Evolutionary conservation across 768 basidiomycete genomes (phyloP).

Genomic region (Boletellus sp.): DNA sequence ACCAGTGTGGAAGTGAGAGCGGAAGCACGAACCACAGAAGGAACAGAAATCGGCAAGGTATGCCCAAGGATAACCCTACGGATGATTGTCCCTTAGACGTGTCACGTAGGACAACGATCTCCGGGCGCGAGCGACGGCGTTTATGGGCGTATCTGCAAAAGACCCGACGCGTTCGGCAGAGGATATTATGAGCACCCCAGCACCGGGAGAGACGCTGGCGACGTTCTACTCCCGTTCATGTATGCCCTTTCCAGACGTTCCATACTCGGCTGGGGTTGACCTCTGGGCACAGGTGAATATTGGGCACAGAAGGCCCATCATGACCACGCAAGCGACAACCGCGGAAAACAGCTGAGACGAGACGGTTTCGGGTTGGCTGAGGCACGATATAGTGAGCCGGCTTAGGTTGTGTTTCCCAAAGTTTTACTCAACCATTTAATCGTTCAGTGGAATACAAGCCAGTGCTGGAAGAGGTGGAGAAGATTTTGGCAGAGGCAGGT

Average conservation of each 20-base stretch:
- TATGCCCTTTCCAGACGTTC: constrained; percentile 32
- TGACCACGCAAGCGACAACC: constrained; percentile 49
- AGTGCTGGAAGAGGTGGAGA: constrained; percentile 75
- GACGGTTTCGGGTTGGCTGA: constrained; percentile 77
- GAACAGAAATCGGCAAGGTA: constrained; percentile 19
- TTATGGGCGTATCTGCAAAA: constrained; percentile 66
- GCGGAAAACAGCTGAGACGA: constrained; percentile 73
- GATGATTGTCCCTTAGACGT: not conserved
- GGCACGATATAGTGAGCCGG: constrained; percentile 57
- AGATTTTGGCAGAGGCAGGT: constrained; percentile 78
- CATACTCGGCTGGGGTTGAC: not conserved
- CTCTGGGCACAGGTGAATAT: constrained; percentile 53
- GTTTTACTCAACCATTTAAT: not conserved
- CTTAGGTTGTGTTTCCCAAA: not conserved
- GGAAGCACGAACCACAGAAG: not conserved
- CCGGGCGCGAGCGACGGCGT: constrained; percentile 41
- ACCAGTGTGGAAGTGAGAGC: no score
- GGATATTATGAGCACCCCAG: constrained; percentile 72
- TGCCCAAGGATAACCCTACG: not conserved
- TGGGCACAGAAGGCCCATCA: constrained; percentile 74
- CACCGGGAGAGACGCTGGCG: constrained; percentile 80
- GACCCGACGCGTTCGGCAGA: constrained; percentile 54
- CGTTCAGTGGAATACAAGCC: constrained; percentile 73
- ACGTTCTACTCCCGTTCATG: constrained; percentile 80
- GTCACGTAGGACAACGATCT: constrained; percentile 37